Evolutionary conservation across 495 filamentous ascomycete species (phyloP).

Genomic region (Penicillium ucsense): DNA sequence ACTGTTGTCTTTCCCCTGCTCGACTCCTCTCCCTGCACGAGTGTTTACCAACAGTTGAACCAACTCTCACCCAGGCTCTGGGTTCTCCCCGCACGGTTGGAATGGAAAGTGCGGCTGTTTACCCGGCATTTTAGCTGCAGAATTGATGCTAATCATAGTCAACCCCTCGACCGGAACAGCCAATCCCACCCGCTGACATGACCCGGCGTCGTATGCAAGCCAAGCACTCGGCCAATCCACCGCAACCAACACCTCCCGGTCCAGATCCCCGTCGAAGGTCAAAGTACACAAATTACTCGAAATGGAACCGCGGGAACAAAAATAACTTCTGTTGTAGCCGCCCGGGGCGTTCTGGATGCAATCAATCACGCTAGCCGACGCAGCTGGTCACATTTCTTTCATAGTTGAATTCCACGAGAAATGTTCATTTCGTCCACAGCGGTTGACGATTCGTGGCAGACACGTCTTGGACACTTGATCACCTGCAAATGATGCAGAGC

Average conservation of each 20-base stretch:
- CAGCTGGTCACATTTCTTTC: slow-evolving; percentile 11
- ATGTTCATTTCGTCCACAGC: not conserved
- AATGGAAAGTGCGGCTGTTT: slow-evolving; percentile 9
- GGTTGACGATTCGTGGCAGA: not conserved
- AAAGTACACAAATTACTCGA: too few relatives aligned
- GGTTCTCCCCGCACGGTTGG: slow-evolving; percentile 12
- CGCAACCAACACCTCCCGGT: too few relatives aligned
- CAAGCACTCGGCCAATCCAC: too few relatives aligned
- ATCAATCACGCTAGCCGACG: slow-evolving; percentile 11
- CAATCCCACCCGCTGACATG: slow-evolving; percentile 5
- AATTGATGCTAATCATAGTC: slow-evolving; percentile 19
- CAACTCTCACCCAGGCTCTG: not conserved
- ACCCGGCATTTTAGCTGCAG: slow-evolving; percentile 6
- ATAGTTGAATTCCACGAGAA: slow-evolving; percentile 5
- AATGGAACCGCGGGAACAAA: not conserved
- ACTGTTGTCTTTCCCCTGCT: too few relatives aligned
- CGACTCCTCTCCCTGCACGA: too few relatives aligned
- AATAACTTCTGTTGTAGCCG: slow-evolving; percentile 20
- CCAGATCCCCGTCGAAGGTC: too few relatives aligned
- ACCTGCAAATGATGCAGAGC: not conserved
- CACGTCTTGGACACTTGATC: not conserved
- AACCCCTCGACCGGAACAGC: slow-evolving; percentile 1
- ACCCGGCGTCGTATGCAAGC: not conserved
- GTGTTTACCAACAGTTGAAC: not conserved
- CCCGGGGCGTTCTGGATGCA: slow-evolving; percentile 18